These are phyloP conservation scores for Nemania abortiva DNA, from an alignment of 2,329 filamentous ascomycete species.

Conservation along the genomic window DNA sequence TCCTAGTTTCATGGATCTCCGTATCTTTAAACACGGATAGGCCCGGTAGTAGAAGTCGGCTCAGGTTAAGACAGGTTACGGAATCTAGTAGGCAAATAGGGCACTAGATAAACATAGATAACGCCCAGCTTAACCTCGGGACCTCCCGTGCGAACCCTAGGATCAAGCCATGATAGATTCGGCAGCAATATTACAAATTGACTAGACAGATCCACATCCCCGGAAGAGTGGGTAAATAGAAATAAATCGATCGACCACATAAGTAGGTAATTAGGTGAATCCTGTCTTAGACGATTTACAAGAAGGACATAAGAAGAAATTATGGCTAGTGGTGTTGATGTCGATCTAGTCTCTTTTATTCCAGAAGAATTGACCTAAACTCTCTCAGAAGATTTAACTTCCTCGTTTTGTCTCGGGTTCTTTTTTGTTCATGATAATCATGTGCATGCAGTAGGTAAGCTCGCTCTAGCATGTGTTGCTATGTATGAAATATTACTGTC, in stretches of 20 bases:
- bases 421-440: neutral
- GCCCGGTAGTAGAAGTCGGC: neutral
- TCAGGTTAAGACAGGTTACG: neutral
- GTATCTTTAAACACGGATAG: neutral
- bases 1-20: neutral
- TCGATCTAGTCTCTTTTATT: neutral
- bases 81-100: neutral
- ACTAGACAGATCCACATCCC: neutral
- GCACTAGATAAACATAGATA: slow-evolving; percentile 11
- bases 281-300: slow-evolving; percentile 2
- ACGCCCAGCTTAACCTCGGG: neutral
- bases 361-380: neutral
- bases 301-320: neutral
- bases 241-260: neutral
- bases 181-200: neutral
- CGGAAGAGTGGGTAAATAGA: neutral
- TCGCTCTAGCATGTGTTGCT: neutral
- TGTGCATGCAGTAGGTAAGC: neutral
- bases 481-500: neutral
- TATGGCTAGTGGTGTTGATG: neutral
- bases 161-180: neutral
- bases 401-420: neutral
- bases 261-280: neutral
- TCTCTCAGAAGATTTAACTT: neutral
- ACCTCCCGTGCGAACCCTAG: slow-evolving; percentile 3